Evolutionary conservation across 352 stramenopile genomes (phyloP).

Genomic region (Sclerospora graminicola): DNA sequence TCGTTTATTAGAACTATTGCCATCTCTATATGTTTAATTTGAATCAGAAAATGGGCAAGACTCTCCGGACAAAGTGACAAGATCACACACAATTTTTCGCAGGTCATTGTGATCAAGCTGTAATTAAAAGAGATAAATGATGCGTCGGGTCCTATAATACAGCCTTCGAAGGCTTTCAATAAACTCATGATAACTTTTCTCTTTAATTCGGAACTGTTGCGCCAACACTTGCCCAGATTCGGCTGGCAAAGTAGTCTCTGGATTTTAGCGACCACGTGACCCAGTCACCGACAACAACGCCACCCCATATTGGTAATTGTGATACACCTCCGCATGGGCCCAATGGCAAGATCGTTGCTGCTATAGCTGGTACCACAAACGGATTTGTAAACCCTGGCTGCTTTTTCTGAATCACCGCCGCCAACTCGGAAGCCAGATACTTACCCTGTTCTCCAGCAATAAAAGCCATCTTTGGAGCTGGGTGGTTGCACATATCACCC

Average conservation of each 20-base stretch:
- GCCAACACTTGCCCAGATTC: conserved; percentile 23
- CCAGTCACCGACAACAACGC: conserved; percentile 40
- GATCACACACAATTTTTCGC: too few relatives aligned
- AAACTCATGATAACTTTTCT: too few relatives aligned
- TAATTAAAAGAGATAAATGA: too few relatives aligned
- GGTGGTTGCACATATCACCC: conserved; percentile 43
- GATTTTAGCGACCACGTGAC: conserved; percentile 39
- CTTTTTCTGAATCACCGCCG: conserved; percentile 15
- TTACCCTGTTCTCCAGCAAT: conserved; percentile 34
- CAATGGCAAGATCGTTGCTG: conserved; percentile 28
- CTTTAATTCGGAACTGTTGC: conserved; percentile 13
- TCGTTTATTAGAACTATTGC: too few relatives aligned
- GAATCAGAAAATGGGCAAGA: too few relatives aligned
- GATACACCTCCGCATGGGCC: conserved; percentile 37
- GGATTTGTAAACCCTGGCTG: conserved; percentile 17
- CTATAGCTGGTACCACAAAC: conserved; percentile 9
- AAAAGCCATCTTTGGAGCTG: conserved; percentile 32
- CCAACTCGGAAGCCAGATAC: conserved; percentile 26
- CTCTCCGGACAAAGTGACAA: too few relatives aligned
- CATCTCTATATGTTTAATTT: too few relatives aligned
- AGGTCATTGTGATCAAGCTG: too few relatives aligned
- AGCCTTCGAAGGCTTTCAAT: too few relatives aligned
- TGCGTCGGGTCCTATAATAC: too few relatives aligned
- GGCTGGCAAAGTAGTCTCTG: conserved; percentile 29
- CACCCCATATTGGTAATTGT: conserved; percentile 40